Evolutionary conservation across 352 stramenopile species (phyloP).

Genomic region (Peronospora destructor): DNA sequence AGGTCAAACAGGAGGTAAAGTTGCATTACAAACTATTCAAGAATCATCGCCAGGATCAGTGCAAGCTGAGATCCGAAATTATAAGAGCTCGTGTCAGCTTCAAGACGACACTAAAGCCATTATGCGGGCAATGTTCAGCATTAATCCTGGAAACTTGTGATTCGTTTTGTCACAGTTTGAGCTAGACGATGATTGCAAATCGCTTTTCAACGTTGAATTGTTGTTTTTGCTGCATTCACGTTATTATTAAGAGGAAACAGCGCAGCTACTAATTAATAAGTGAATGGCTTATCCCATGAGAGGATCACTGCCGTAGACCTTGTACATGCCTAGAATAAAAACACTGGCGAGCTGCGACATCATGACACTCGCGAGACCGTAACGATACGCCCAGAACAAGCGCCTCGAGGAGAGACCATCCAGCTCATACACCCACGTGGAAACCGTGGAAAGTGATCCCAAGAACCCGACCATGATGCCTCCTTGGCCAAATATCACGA

Average conservation of each 20-base stretch:
- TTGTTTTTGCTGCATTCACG: conserved; percentile 4
- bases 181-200: neutral
- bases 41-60: conserved; percentile 14
- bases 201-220: conserved; percentile 6
- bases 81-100: conserved; percentile 21
- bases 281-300: conserved; percentile 25
- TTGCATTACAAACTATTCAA: conserved; percentile 22
- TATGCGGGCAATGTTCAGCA: conserved; percentile 26
- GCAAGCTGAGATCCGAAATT: conserved; percentile 19
- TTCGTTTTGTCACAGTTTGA: neutral
- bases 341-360: conserved; percentile 49
- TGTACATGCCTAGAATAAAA: conserved; percentile 49
- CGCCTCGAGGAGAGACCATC: conserved; percentile 39
- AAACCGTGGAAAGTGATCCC: conserved; percentile 65
- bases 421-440: conserved; percentile 59
- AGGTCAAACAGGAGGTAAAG: conserved; percentile 15
- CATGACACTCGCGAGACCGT: conserved; percentile 40
- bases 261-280: conserved; percentile 19
- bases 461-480: conserved; percentile 45
- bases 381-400: conserved; percentile 48
- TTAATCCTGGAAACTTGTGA: conserved; percentile 7
- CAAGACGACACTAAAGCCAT: conserved; percentile 26
- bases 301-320: conserved; percentile 32
- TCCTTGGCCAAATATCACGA: conserved; percentile 41
- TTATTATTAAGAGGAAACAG: conserved; percentile 11